Evolutionary conservation across 139 green algal genomes (phyloP).

Genomic region (Auxenochlorella protothecoides): DNA sequence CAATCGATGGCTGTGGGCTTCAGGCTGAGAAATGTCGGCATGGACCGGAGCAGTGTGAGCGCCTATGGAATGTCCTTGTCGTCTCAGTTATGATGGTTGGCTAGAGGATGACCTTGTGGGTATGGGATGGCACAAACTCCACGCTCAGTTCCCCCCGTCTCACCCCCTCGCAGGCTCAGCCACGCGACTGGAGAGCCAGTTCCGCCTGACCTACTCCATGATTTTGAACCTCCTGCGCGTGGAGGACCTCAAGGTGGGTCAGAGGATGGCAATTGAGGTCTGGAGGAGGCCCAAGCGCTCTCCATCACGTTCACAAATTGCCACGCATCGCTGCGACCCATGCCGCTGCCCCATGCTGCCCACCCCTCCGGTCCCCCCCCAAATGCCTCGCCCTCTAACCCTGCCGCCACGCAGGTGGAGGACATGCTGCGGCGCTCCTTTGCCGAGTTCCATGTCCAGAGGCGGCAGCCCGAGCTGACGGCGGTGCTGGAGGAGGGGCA

Average conservation of each 20-base stretch:
- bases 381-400: neutral
- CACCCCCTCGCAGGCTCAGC: conserved; percentile 27
- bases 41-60: neutral
- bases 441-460: conserved; percentile 85
- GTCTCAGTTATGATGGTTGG: too few species aligned
- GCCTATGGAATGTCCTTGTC: too few species aligned
- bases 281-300: neutral
- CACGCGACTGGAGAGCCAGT: conserved; percentile 78
- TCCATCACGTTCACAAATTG: neutral
- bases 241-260: conserved; percentile 80
- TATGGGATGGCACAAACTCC: too few species aligned
- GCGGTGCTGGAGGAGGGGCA: conserved; percentile 40
- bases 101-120: too few species aligned
- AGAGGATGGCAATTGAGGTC: neutral
- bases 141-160: too few species aligned
- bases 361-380: neutral
- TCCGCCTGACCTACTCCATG: conserved; percentile 96
- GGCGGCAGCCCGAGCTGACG: conserved; percentile 42
- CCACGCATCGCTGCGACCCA: neutral
- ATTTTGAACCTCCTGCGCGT: conserved; percentile 92
- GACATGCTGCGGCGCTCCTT: conserved; percentile 93
- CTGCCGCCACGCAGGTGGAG: conserved; percentile 56
- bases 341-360: neutral
- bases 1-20: too few species aligned
- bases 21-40: too few species aligned